Evolutionary conservation across 1,284 basidiomycete species (phyloP).

Genomic region (Sanghuangporus sanghuang): DNA sequence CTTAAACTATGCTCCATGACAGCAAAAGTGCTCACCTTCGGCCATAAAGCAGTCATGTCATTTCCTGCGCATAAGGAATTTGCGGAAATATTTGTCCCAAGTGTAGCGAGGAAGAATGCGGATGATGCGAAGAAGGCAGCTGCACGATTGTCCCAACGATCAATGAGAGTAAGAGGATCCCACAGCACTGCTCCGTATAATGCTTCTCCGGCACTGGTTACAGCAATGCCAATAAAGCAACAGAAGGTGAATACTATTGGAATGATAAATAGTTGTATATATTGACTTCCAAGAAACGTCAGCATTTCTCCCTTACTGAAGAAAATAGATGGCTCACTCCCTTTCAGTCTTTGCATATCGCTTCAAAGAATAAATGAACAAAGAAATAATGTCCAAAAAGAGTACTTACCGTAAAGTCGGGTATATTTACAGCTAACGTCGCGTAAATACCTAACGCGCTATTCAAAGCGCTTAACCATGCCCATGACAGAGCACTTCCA

Average conservation of each 20-base stretch:
- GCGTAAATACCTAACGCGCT: slow-evolving; percentile 63
- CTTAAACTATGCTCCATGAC: slow-evolving; percentile 1
- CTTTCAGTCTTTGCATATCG: slow-evolving; percentile 57
- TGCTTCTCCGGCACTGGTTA: slow-evolving; percentile 58
- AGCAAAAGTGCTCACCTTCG: slow-evolving; percentile 26
- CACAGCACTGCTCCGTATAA: slow-evolving; percentile 56
- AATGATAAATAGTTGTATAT: slow-evolving; percentile 65
- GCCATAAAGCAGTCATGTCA: slow-evolving; percentile 66
- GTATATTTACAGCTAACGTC: slow-evolving; percentile 67
- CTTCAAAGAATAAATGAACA: slow-evolving; percentile 25
- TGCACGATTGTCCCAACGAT: slow-evolving; percentile 70
- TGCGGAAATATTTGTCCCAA: slow-evolving; percentile 73
- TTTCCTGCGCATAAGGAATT: slow-evolving; percentile 76
- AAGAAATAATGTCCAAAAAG: background rate
- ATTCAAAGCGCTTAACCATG: slow-evolving; percentile 68
- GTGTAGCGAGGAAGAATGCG: slow-evolving; percentile 59
- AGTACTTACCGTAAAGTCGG: slow-evolving; percentile 58
- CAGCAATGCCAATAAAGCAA: slow-evolving; percentile 56
- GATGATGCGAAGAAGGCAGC: slow-evolving; percentile 75
- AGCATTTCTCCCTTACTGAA: background rate
- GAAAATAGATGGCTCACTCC: slow-evolving; percentile 36
- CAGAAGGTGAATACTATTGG: slow-evolving; percentile 61
- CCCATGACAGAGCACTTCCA: slow-evolving; percentile 59
- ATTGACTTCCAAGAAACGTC: slow-evolving; percentile 39
- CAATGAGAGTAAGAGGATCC: slow-evolving; percentile 47